A percentile compares a stretch with the other conserved stretches of the same genome.
These are phyloP conservation scores for Cytospora piceae DNA, from an alignment of 2,329 filamentous ascomycete species.

Conservation along the genomic window DNA sequence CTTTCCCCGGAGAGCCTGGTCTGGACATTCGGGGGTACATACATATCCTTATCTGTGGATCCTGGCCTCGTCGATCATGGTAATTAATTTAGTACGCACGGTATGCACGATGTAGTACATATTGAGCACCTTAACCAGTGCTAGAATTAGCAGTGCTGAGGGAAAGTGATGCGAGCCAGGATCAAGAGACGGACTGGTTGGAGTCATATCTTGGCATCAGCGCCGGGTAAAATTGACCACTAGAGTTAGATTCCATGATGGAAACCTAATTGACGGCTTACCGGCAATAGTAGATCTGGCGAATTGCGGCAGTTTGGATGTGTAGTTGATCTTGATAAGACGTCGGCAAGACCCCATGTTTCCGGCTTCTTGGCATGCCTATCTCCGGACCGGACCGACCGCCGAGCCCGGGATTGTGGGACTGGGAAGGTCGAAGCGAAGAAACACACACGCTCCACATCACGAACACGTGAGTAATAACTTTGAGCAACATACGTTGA, in stretches of 20 bases:
- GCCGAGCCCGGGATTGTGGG: not conserved
- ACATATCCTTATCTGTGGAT: constrained; percentile 18
- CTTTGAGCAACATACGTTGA: not conserved
- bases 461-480: constrained; percentile 12
- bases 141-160: constrained; percentile 5
- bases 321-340: constrained; percentile 15
- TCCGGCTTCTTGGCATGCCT: constrained; percentile 15
- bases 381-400: constrained; percentile 22
- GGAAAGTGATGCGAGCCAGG: not conserved
- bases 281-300: constrained; percentile 1
- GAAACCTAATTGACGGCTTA: not conserved
- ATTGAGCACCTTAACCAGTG: not conserved
- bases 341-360: constrained; percentile 12
- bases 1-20: not conserved
- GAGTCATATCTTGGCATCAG: not conserved
- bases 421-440: constrained; percentile 23
- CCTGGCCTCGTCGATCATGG: constrained; percentile 21
- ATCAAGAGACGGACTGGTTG: not conserved
- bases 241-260: not conserved
- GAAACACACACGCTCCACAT: not conserved
- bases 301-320: not conserved
- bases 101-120: constrained; percentile 5
- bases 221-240: not conserved
- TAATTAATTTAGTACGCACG: too few relatives aligned
- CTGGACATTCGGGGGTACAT: constrained; percentile 21